Evolutionary conservation across 352 stramenopile genomes (phyloP), one percentile per base, ranked within the genome.

Genomic region (Globisporangium splendens): DNA sequence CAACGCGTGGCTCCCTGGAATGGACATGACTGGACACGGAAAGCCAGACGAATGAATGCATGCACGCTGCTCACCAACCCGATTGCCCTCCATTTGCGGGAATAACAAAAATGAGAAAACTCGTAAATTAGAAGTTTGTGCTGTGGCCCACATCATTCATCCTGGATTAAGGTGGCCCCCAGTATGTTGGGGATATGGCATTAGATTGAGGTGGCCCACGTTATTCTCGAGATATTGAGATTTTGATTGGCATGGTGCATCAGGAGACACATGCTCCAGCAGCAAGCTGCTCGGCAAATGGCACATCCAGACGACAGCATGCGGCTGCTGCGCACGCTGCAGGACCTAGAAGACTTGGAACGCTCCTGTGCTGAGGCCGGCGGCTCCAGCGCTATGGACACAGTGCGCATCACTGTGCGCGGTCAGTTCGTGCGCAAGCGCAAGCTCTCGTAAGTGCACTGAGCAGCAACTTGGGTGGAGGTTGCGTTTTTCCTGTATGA

Each of bases 341-440:
- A 55, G 38, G 56, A 62, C 38, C 44, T 62, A 10, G 6, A 31
- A n/a, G 47, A n/a, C 13, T 20, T 62, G n/a, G 56, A 62, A 28
- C 56, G 47, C 17, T 11, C 1, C 17, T 7, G 24, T 21, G 8
- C 47, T 17, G n/a, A 46, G 2, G 3, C 13, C 28, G 28, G 28
- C 18, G 13, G 17, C 2, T 12, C 15, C n/a, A 20, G 46, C 15
- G 8, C 22, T 33, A 17, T 55, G 0, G 46, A 44, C 21, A 14
- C 56, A 15, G 38, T 75, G 14, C 59, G 49, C 50, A 68, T 83
- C 24, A 63, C 46, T 6, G 73, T 93, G 20, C 66, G 70, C n/a
- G 86, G 86, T 5, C 81, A 75, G 41, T 86, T 92, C 33, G 59
- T 93, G 13, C 83, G 83, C 56, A 93, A 91, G 43, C 82, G 86